Evolutionary conservation across 2,329 filamentous ascomycete species (phyloP).

Genomic region (Aureobasidium sp.): DNA sequence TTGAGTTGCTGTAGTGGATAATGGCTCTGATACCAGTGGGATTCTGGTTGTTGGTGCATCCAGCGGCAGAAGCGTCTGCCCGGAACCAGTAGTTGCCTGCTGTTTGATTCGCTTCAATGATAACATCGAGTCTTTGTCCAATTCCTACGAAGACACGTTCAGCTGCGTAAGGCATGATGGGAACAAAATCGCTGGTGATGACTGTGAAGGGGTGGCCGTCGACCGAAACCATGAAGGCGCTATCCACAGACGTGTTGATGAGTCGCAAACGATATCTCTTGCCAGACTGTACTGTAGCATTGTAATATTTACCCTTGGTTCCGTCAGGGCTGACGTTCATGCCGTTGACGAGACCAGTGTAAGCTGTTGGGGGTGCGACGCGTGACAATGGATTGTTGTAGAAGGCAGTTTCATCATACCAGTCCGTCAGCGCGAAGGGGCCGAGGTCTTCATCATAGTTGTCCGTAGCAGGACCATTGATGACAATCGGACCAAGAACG

Average conservation of each 20-base stretch:
- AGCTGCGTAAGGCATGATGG: constrained; percentile 36
- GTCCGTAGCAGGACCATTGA: constrained; percentile 32
- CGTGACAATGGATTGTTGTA: background rate
- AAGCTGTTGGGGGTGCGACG: constrained; percentile 27
- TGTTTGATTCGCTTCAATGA: constrained; percentile 40
- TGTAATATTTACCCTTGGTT: constrained; percentile 22
- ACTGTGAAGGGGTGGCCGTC: constrained; percentile 39
- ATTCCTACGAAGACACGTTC: constrained; percentile 32
- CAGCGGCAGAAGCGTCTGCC: constrained; percentile 25
- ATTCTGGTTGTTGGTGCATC: constrained; percentile 22
- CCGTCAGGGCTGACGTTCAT: constrained; percentile 24
- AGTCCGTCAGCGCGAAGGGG: constrained; percentile 6
- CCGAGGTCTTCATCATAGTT: constrained; percentile 37
- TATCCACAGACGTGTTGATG: constrained; percentile 36
- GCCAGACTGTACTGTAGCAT: constrained; percentile 29
- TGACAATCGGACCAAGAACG: constrained; percentile 33
- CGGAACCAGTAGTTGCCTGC: constrained; percentile 41
- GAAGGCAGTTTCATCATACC: constrained; percentile 16
- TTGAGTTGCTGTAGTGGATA: constrained; percentile 33
- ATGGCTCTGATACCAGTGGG: constrained; percentile 35
- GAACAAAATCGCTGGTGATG: constrained; percentile 38
- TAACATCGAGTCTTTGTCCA: constrained; percentile 42
- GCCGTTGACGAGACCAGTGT: constrained; percentile 30
- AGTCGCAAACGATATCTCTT: constrained; percentile 41
- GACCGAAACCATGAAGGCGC: constrained; percentile 31